Percentiles rank a stretch among this genome's conserved stretches.
These are phyloP conservation scores for Termitomyces sp. DNA, from an alignment of 768 basidiomycete genomes.

Conservation along the genomic window DNA sequence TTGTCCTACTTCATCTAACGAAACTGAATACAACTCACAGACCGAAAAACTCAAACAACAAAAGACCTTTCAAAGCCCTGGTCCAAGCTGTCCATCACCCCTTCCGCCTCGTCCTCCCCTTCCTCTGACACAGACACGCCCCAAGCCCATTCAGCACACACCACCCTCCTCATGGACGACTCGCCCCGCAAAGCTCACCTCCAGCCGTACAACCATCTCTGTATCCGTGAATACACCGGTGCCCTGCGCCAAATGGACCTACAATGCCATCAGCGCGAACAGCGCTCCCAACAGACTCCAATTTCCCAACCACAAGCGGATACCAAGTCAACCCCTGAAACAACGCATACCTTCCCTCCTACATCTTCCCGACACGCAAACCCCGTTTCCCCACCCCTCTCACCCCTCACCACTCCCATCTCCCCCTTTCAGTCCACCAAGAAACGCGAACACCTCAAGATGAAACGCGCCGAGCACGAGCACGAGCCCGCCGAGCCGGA, in stretches of 20 bases:
- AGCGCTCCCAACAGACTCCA: neutral
- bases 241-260: conserved; percentile 11
- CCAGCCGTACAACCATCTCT: conserved; percentile 81
- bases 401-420: neutral
- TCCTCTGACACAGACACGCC: neutral
- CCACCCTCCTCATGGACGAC: conserved; percentile 48
- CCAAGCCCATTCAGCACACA: conserved; percentile 33
- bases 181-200: conserved; percentile 51
- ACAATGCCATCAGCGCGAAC: conserved; percentile 9
- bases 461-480: neutral
- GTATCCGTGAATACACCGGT: conserved; percentile 61
- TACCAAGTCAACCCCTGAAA: neutral
- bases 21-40: conserved; percentile 14
- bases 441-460: conserved; percentile 12
- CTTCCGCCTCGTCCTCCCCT: neutral
- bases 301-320: neutral
- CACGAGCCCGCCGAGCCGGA: neutral
- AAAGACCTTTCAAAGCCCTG: conserved; percentile 74
- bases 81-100: conserved; percentile 28
- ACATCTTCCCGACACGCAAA: neutral
- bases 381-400: neutral
- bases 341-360: neutral
- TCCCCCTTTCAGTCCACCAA: neutral
- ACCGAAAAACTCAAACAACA: conserved; percentile 48
- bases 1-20: neutral